Evolutionary conservation across 2,329 filamentous ascomycete genomes (phyloP).

Genomic region (Hypoxylon sp.): DNA sequence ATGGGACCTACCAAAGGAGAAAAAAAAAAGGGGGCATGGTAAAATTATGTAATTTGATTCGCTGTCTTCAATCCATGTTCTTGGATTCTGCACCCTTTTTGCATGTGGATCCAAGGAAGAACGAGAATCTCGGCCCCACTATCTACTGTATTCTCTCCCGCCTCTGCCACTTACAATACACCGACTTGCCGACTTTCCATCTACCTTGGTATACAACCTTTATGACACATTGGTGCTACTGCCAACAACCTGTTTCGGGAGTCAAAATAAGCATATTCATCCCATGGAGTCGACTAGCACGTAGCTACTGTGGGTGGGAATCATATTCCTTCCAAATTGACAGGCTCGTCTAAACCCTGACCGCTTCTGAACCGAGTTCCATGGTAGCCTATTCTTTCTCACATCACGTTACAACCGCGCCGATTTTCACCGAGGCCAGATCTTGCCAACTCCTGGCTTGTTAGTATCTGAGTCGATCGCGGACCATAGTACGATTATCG

Average conservation of each 20-base stretch:
- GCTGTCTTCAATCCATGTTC: constrained; percentile 33
- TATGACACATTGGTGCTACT: constrained; percentile 29
- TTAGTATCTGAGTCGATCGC: constrained; percentile 20
- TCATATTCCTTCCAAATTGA: constrained; percentile 17
- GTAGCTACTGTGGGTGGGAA: constrained; percentile 27
- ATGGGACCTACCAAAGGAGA: constrained; percentile 23
- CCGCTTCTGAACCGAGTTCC: constrained; percentile 17
- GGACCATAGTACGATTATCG: constrained; percentile 1
- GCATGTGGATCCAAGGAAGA: constrained; percentile 24
- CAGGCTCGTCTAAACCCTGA: neutral
- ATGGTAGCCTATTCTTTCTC: constrained; percentile 14
- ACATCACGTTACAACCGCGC: constrained; percentile 19
- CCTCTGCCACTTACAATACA: constrained; percentile 18
- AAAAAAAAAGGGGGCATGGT: constrained; percentile 25
- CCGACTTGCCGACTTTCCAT: constrained; percentile 28
- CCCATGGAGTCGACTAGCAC: constrained; percentile 32
- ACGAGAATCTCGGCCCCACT: constrained; percentile 34
- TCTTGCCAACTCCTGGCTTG: constrained; percentile 12
- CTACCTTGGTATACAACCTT: constrained; percentile 13
- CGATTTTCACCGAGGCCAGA: constrained; percentile 17
- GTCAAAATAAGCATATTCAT: constrained; percentile 11
- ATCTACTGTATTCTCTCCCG: constrained; percentile 9
- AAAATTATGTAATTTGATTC: constrained; percentile 31
- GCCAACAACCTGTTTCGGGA: constrained; percentile 5
- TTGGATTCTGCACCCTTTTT: constrained; percentile 40